These are phyloP conservation scores for Hevea brasiliensis DNA, from an alignment of 345 rosid species.

Conservation along the genomic window DNA sequence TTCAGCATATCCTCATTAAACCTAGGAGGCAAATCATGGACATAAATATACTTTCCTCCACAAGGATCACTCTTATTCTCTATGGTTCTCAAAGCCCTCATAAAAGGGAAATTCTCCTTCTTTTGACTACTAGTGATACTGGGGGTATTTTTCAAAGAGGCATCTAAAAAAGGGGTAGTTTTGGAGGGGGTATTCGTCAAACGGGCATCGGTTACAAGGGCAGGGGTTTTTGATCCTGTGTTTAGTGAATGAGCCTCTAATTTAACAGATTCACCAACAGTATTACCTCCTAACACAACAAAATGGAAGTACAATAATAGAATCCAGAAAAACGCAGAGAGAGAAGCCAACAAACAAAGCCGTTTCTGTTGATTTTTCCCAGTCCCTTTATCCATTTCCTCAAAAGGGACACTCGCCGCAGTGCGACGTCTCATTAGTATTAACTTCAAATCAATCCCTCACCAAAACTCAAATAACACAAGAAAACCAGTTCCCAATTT, in stretches of 20 bases:
- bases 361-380: conserved; percentile 54
- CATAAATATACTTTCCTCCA: conserved; percentile 80
- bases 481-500: conserved; percentile 20
- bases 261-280: conserved; percentile 35
- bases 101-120: conserved; percentile 45
- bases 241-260: conserved; percentile 27
- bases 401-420: conserved; percentile 35
- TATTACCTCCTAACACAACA: conserved; percentile 45
- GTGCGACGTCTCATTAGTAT: conserved; percentile 68
- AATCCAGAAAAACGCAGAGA: conserved; percentile 68
- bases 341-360: conserved; percentile 49
- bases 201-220: conserved; percentile 21
- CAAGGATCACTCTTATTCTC: conserved; percentile 82
- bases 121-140: conserved; percentile 5
- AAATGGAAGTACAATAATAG: conserved; percentile 68
- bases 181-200: conserved; percentile 1
- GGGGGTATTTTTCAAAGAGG: background rate
- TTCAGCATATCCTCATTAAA: conserved; percentile 87
- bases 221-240: conserved; percentile 29
- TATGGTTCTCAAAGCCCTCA: conserved; percentile 63
- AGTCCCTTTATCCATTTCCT: conserved; percentile 58
- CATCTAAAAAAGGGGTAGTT: background rate
- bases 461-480: conserved; percentile 1
- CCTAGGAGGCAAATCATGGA: conserved; percentile 71
- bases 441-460: background rate